Evolutionary conservation across 2,329 filamentous ascomycete genomes (phyloP).

Genomic region (Onygena corvina): DNA sequence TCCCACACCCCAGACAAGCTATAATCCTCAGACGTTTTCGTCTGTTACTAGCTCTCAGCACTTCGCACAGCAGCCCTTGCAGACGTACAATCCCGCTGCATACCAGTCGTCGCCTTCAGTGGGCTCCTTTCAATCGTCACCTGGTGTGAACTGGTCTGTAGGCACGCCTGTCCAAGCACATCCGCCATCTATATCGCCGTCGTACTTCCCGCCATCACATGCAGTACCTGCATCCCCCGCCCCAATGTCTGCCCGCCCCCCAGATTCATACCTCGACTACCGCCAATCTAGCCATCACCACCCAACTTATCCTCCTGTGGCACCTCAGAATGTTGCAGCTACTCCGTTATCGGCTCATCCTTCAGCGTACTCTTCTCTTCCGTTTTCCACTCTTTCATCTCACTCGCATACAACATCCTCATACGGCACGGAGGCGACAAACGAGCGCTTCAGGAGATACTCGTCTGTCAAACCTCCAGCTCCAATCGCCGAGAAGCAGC

Average conservation of each 20-base stretch:
- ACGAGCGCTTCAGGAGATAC: neutral
- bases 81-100: slow-evolving; percentile 41
- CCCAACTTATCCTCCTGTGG: slow-evolving; percentile 20
- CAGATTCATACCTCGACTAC: slow-evolving; percentile 29
- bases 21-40: slow-evolving; percentile 58
- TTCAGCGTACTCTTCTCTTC: slow-evolving; percentile 9
- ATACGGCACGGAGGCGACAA: slow-evolving; percentile 3
- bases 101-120: slow-evolving; percentile 29
- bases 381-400: slow-evolving; percentile 14
- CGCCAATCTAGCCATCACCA: slow-evolving; percentile 20
- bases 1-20: slow-evolving; percentile 42
- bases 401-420: neutral
- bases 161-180: slow-evolving; percentile 24
- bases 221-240: slow-evolving; percentile 22
- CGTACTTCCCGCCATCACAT: slow-evolving; percentile 10
- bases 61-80: slow-evolving; percentile 25
- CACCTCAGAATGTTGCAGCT: slow-evolving; percentile 16
- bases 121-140: slow-evolving; percentile 22
- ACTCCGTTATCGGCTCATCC: slow-evolving; percentile 8
- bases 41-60: slow-evolving; percentile 21
- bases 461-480: neutral
- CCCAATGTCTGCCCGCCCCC: slow-evolving; percentile 27
- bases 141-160: slow-evolving; percentile 26
- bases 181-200: slow-evolving; percentile 21
- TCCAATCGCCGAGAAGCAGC: neutral